phyloP scores from a whole-genome alignment of 2,329 filamentous ascomycete genomes.

The Monilinia fructigena region DNA sequence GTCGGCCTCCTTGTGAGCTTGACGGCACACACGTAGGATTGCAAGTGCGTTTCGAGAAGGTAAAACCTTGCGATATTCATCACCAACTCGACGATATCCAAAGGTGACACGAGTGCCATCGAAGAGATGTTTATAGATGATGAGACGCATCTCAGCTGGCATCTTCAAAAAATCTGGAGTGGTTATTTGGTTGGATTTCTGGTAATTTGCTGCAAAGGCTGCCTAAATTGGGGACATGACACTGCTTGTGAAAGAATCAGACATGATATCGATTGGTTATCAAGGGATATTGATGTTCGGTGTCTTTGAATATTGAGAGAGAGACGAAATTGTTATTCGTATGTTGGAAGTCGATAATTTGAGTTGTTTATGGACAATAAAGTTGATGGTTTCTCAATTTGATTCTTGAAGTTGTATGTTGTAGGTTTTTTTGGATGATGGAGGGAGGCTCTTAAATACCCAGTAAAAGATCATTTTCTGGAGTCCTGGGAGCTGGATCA shows the following conservation, averaged over 20 bases:
- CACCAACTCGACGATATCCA: not conserved
- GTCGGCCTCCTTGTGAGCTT: not conserved
- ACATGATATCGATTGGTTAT: not conserved
- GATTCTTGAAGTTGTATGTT: not conserved
- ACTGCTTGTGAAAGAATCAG: not conserved
- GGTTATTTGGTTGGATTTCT: not conserved
- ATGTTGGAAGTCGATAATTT: not conserved
- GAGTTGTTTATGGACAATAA: not conserved
- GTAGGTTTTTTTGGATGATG: not conserved
- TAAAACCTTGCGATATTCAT: not conserved
- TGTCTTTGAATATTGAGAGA: not conserved
- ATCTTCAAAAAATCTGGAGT: not conserved
- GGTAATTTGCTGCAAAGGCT: not conserved
- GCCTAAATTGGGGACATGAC: not conserved
- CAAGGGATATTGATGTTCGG: too few relatives aligned
- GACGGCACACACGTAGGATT: not conserved
- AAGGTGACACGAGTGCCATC: slow-evolving; percentile 6
- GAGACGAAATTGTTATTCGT: not conserved
- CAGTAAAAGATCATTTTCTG: not conserved
- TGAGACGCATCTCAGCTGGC: not conserved
- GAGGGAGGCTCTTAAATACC: not conserved
- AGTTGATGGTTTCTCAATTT: not conserved
- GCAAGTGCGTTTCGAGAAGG: not conserved
- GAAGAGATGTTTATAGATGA: not conserved
- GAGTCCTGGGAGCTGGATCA: too few relatives aligned